Conservation (phyloP, 345 rosid genomes). For the Heritiera littoralis region DNA sequence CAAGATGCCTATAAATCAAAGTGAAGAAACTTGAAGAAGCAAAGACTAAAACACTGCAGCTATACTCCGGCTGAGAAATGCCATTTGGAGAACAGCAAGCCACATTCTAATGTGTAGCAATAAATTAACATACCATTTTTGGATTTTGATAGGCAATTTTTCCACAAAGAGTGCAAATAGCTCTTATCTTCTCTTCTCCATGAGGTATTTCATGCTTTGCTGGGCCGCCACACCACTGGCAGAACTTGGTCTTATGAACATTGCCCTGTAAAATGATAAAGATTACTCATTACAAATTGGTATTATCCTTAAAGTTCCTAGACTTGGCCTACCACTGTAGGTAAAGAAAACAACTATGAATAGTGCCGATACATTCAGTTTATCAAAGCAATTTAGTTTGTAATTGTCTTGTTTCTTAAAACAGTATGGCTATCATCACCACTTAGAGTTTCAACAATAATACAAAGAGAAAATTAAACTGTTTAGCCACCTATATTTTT, state of each 20-base stretch:
- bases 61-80: not conserved
- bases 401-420: too few species aligned
- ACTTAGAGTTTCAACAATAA: too few species aligned
- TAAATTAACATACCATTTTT: conserved; percentile 64
- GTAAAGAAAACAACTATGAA: too few species aligned
- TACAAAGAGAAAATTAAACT: too few species aligned
- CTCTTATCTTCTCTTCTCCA: conserved; percentile 89
- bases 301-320: not conserved
- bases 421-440: too few species aligned
- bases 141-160: conserved; percentile 92
- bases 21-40: not conserved
- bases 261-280: conserved; percentile 44
- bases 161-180: conserved; percentile 78
- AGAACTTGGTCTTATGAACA: conserved; percentile 70
- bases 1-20: not conserved
- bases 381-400: too few species aligned
- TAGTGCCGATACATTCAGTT: too few species aligned
- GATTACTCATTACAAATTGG: not conserved
- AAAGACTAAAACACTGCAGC: not conserved
- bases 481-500: too few species aligned
- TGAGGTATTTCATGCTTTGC: conserved; percentile 86
- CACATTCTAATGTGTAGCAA: not conserved
- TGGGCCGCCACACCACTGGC: conserved; percentile 98
- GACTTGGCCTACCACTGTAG: too few species aligned
- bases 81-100: not conserved